Evolutionary conservation across 1,139 yeast genomes (phyloP), one percentile per base, ranked within the genome.

Genomic region (Blastobotrys raffinosifermentans): DNA sequence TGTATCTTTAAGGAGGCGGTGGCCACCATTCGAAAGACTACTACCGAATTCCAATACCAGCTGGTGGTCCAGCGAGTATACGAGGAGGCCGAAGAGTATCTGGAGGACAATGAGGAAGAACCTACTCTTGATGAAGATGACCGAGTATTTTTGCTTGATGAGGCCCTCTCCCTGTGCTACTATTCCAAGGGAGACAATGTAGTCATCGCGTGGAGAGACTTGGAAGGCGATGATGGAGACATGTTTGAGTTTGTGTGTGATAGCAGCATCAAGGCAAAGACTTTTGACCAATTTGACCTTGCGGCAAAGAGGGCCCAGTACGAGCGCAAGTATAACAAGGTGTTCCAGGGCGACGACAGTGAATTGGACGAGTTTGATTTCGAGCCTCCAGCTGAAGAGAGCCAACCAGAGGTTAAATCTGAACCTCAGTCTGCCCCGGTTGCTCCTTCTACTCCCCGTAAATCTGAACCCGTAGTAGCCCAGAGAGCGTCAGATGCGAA

Each of bases 161-260:
- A 74, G 45, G 76, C 77, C 4, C 65, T 89, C 41, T 47, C 66
- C 64, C 41, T 68, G 74, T 49, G 70, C 66, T 59, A 67, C 68
- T 54, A 55, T 30, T 64, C 67, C 30, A 55, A 61, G 26, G 67
- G 67, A 6, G 74, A 70, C 5, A 60, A 67, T 4, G 58, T 68
- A 30, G 77, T 80, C 1, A 72, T 91, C 31, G 69, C 79, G 0
- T 91, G 98, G 98, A 67, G 66, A 18, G 96, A 91, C 50, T 57
- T 79, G 36, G 80, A 80, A 35, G 96, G 95, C 20, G 96, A 86
- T 50, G 67, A 70, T n/a, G 96, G 89, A 11, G 97, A 89, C 55
- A 65, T 70, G 44, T 87, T 82, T 60, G 94, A 86, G 59, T 89
- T 86, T 61, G 70, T 82, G 15, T 74, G 87, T 39, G 86, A 79